These are phyloP conservation scores for Tetrapisispora nanseiensis DNA, from an alignment of 805 yeast species.

Conservation along the genomic window DNA sequence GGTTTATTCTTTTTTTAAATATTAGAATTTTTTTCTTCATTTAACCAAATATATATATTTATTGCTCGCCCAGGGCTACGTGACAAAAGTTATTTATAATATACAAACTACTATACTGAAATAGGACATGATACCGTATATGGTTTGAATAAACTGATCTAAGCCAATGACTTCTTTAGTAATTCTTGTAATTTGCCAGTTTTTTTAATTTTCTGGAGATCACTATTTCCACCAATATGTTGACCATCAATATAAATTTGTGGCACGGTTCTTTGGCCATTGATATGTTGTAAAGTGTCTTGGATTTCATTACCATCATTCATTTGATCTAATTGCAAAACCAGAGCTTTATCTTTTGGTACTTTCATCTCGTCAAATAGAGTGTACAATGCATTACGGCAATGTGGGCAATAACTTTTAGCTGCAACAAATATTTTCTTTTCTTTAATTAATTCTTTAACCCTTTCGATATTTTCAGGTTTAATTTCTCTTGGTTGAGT, in stretches of 20 bases:
- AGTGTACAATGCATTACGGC: constrained; percentile 38
- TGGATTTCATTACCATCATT: constrained; percentile 78
- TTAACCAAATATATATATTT: too few species aligned
- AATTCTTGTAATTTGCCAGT: constrained; percentile 46
- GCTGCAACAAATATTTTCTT: constrained; percentile 75
- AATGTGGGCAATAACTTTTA: constrained; percentile 65
- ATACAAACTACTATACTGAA: too few species aligned
- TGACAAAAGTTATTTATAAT: too few species aligned
- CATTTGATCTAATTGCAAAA: constrained; percentile 38
- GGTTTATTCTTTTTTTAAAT: too few species aligned
- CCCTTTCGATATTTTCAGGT: constrained; percentile 45
- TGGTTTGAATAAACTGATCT: too few species aligned
- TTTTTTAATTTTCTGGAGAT: constrained; percentile 61
- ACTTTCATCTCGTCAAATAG: constrained; percentile 34
- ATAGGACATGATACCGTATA: too few species aligned
- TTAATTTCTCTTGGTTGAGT: constrained; percentile 39
- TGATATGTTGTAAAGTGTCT: constrained; percentile 60
- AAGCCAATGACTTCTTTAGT: constrained; percentile 13
- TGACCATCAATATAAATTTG: constrained; percentile 82
- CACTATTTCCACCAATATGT: constrained; percentile 94
- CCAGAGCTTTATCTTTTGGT: constrained; percentile 32
- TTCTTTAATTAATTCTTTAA: constrained; percentile 51
- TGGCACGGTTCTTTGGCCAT: constrained; percentile 92
- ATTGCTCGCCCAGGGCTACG: too few species aligned
- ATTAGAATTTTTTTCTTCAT: too few species aligned